phyloP scores from a whole-genome alignment of 345 rosid genomes.

The Aquilaria sinensis region DNA sequence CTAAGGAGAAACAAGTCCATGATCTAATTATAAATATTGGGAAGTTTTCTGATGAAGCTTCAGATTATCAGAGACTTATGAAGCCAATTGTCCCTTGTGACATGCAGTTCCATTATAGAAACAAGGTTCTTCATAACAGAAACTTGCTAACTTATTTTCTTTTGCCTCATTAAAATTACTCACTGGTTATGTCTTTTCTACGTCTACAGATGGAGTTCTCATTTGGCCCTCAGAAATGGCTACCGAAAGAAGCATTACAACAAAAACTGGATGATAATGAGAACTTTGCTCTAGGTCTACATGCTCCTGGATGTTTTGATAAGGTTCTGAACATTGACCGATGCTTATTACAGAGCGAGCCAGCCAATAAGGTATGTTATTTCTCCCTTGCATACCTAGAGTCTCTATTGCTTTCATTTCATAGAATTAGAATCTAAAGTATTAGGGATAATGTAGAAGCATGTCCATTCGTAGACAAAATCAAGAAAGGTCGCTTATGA shows the following conservation, averaged over 20 bases:
- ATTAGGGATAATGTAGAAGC: too few relatives aligned
- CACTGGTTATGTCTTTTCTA: conserved; percentile 4
- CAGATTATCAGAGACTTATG: conserved; percentile 36
- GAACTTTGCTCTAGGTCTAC: conserved; percentile 71
- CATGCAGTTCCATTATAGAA: conserved; percentile 74
- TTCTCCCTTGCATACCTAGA: not conserved
- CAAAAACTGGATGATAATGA: conserved; percentile 46
- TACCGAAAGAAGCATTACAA: conserved; percentile 50
- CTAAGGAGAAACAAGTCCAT: conserved; percentile 76
- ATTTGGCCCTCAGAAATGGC: conserved; percentile 77
- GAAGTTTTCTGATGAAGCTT: conserved; percentile 45
- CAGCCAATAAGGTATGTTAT: conserved; percentile 62
- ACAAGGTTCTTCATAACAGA: conserved; percentile 47
- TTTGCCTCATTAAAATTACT: not conserved
- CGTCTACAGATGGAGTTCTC: conserved; percentile 84
- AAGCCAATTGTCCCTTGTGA: conserved; percentile 83
- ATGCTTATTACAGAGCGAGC: conserved; percentile 82
- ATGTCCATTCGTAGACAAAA: too few relatives aligned
- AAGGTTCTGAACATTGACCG: conserved; percentile 73
- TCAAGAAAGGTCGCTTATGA: too few relatives aligned
- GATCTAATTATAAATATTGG: conserved; percentile 70
- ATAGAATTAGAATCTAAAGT: too few relatives aligned
- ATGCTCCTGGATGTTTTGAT: conserved; percentile 89
- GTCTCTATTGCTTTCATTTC: too few relatives aligned
- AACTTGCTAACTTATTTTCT: not conserved